These are phyloP conservation scores for Chlamydomonas reinhardtii DNA, from an alignment of 163 green algal species.

Conservation along the genomic window DNA sequence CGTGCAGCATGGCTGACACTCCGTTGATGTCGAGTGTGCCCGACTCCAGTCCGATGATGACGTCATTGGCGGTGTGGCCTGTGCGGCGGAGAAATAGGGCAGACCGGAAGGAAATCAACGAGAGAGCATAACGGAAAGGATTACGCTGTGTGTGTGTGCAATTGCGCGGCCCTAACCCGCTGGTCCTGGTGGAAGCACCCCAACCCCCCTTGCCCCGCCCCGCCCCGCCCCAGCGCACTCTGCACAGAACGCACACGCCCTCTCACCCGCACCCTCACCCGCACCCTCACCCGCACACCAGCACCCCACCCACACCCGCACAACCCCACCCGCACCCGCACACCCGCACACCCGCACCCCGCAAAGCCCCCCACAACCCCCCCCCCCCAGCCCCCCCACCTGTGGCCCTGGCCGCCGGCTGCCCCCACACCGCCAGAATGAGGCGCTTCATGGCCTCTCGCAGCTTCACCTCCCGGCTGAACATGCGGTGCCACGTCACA, in stretches of 20 bases:
- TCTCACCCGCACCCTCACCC: no score
- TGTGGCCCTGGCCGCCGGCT: background rate
- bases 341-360: no score
- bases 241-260: no score
- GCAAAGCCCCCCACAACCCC: background rate
- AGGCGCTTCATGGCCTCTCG: constrained; percentile 52
- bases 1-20: constrained; percentile 10
- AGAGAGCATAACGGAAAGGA: no score
- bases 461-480: constrained; percentile 50
- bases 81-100: background rate
- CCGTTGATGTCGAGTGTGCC: constrained; percentile 47
- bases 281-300: no score
- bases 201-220: no score
- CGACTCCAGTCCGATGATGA: constrained; percentile 48
- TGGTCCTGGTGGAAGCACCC: no score
- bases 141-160: background rate
- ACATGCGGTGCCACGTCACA: constrained; percentile 53
- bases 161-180: background rate
- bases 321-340: no score
- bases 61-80: constrained; percentile 46
- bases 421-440: constrained; percentile 39
- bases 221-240: no score
- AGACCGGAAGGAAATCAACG: no score
- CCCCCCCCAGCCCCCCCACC: background rate
- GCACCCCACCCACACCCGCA: no score